phyloP scores from a whole-genome alignment of 1,284 basidiomycete genomes.

The Ustilago shanxiensis region DNA sequence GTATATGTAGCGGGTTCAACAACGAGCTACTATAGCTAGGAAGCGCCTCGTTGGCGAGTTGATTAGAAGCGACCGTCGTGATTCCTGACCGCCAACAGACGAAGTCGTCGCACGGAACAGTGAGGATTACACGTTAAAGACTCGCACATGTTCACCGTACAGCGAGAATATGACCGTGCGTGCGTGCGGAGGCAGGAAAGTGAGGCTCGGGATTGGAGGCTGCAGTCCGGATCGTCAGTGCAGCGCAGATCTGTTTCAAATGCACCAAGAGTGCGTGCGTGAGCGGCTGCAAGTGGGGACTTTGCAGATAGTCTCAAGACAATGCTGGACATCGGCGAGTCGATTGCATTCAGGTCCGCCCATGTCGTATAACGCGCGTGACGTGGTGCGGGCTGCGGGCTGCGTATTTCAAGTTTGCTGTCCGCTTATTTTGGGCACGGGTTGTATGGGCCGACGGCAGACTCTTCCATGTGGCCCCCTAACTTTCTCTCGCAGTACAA shows the following conservation, averaged over 20 bases:
- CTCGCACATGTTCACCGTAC: neutral
- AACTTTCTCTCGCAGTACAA: neutral
- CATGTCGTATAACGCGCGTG: too few species aligned
- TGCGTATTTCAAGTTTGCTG: too few species aligned
- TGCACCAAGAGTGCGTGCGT: conserved; percentile 1
- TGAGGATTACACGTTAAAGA: neutral
- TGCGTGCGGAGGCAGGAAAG: neutral
- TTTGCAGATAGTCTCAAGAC: neutral
- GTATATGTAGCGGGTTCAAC: conserved; percentile 30
- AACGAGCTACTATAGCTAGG: too few species aligned
- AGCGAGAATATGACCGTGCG: neutral
- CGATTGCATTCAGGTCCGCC: too few species aligned
- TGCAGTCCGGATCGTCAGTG: conserved; percentile 34
- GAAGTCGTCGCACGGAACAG: neutral
- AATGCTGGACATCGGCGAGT: too few species aligned
- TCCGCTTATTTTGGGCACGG: too few species aligned
- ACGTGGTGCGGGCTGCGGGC: too few species aligned
- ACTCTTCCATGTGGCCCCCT: neutral
- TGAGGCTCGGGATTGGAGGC: conserved; percentile 20
- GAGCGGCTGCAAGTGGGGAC: neutral
- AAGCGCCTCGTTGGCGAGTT: neutral
- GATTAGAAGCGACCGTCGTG: neutral
- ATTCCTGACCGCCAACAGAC: conserved; percentile 9
- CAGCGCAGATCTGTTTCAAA: conserved; percentile 32
- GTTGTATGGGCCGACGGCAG: neutral